Conservation (phyloP, 306 rosid genomes). For the Lupinus albus region DNA sequence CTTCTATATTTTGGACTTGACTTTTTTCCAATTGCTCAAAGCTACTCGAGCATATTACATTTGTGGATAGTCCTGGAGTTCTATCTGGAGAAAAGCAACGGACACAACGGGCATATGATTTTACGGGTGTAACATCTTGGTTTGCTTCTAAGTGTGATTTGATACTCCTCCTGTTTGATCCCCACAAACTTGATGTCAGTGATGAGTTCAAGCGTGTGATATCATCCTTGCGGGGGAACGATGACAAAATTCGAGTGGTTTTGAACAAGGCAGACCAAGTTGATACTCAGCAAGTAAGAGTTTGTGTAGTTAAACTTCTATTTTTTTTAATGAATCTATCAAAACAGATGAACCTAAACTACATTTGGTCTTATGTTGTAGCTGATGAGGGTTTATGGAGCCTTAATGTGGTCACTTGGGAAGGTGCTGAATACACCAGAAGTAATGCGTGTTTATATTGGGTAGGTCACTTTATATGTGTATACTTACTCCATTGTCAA, state of each 20-base stretch:
- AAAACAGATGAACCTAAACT: slow-evolving; percentile 16
- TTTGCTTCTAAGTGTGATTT: slow-evolving; percentile 93
- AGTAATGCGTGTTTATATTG: slow-evolving; percentile 88
- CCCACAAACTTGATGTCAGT: slow-evolving; percentile 91
- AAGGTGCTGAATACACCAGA: slow-evolving; percentile 94
- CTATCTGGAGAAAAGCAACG: slow-evolving; percentile 95
- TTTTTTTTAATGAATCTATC: slow-evolving; percentile 18
- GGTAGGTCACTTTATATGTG: slow-evolving; percentile 53
- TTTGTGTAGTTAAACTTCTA: slow-evolving; percentile 6
- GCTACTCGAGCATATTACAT: slow-evolving; percentile 85
- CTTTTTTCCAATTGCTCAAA: slow-evolving; percentile 34
- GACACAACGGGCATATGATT: slow-evolving; percentile 83
- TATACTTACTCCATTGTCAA: not conserved
- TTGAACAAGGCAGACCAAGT: slow-evolving; percentile 93
- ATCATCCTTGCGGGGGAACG: slow-evolving; percentile 84
- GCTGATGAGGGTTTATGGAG: slow-evolving; percentile 97
- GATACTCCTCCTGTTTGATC: slow-evolving; percentile 82
- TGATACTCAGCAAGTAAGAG: slow-evolving; percentile 82
- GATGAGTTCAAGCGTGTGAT: slow-evolving; percentile 95
- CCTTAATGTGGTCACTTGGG: slow-evolving; percentile 97
- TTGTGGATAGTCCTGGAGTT: slow-evolving; percentile 96
- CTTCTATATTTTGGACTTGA: slow-evolving; percentile 23
- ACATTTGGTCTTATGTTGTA: slow-evolving; percentile 40
- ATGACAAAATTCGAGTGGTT: slow-evolving; percentile 90
- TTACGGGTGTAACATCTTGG: slow-evolving; percentile 92